Evolutionary conservation across 129 eudicot species (phyloP), one percentile per base, ranked within the genome.

Genomic region (Centella asiatica): DNA sequence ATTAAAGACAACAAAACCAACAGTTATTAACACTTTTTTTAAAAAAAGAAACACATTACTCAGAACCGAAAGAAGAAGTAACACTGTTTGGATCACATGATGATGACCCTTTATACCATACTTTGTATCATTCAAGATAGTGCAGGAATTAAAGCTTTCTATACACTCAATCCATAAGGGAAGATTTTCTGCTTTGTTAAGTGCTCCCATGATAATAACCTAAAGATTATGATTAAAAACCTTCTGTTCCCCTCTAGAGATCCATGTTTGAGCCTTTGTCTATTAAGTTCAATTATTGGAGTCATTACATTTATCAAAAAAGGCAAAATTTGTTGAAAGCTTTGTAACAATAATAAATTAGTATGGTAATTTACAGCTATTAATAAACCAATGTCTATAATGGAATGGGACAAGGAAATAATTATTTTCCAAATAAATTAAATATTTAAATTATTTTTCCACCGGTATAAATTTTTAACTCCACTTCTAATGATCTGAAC

Each of bases 1-100:
- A 68, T 29, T 28, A 69, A 28, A 52, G 34, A 65, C 52, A 70
- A 39, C 52, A 25, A 44, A 40, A 67, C 26, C 27, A 67, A 67
- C 39, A 34, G 62, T 67, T 55, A 26, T 15, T 22, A 53, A 51
- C 52, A 44, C 24, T 5, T 53, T 51, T 17, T 15, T 19, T 17
- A 8, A 33, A 57, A n/a, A 29, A 55, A 18, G 11, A 27, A 11
- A 10, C 2, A 18, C 11, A 3, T 32, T 11, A 32, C 31, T 2
- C 44, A 29, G 31, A 23, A 56, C 5, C 26, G 4, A 44, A 44
- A 44, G 36, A 56, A 56, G 44, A 31, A 29, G 32, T n/a, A 9
- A 56, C 29, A 18, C 34, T 56, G n/a, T 32, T 56, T 8, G n/a
- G 62, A 56, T 56, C 44, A 32, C 62, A n/a, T 33, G 62, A 56